These are phyloP conservation scores for Bipolaris oryzae DNA, from an alignment of 2,329 filamentous ascomycete species.

Conservation along the genomic window DNA sequence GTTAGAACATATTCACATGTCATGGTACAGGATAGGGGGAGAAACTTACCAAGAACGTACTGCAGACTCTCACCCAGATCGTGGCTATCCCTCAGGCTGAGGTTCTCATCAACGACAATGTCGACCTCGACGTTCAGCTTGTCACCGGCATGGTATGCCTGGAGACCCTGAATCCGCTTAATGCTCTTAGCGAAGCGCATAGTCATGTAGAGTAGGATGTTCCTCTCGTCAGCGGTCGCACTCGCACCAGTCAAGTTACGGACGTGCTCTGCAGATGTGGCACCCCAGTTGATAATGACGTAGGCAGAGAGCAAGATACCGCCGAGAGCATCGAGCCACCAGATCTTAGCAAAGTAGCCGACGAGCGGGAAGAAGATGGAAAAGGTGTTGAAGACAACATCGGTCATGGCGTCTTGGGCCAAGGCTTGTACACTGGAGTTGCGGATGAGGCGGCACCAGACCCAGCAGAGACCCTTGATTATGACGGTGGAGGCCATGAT, in stretches of 20 bases:
- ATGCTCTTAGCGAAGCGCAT: conserved; percentile 94
- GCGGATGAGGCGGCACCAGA: conserved; percentile 85
- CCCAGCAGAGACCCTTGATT: conserved; percentile 81
- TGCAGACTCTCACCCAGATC: conserved; percentile 79
- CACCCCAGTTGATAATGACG: conserved; percentile 80
- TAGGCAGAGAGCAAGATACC: conserved; percentile 78
- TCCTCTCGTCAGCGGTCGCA: conserved; percentile 79
- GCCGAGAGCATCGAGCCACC: conserved; percentile 84
- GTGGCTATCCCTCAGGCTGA: conserved; percentile 77
- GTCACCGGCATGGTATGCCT: conserved; percentile 84
- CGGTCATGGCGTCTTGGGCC: conserved; percentile 69
- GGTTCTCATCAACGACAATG: conserved; percentile 79
- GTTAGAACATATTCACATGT: conserved; percentile 15
- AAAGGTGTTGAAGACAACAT: conserved; percentile 89
- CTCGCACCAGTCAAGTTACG: conserved; percentile 80
- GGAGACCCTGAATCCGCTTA: conserved; percentile 80
- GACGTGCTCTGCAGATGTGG: conserved; percentile 76
- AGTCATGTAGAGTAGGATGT: conserved; percentile 84
- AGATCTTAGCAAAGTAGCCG: conserved; percentile 75
- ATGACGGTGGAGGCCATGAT: conserved; percentile 84
- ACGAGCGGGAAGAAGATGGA: conserved; percentile 86
- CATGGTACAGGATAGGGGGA: not conserved
- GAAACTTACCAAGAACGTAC: conserved; percentile 69
- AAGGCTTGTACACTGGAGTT: conserved; percentile 87
- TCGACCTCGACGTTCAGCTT: conserved; percentile 85